Base-by-base conservation (phyloP, 331 rosid genomes). In the Acacia concinna region DNA sequence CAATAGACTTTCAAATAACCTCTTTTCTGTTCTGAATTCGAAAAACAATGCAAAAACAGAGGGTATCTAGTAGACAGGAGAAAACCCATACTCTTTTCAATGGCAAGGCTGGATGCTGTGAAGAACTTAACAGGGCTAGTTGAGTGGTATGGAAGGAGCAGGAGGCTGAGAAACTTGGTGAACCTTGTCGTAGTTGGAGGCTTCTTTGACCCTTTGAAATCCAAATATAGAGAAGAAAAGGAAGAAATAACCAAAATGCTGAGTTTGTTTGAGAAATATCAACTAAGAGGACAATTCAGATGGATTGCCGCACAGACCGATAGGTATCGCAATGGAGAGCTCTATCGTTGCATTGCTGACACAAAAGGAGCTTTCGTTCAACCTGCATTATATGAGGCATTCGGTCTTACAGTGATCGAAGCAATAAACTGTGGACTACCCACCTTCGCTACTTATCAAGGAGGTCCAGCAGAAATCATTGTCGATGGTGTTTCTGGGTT, bases 401-500 rank as follows among this genome's bases (percentile, higher is more conserved):
- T 94, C 59, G 98, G 97, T 41, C 90, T 94, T 5, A 94, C 98
- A 20, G 97, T 94, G 84, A 94, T 94, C 44, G 98, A 92, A 87
- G 98, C 98, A 59, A 94, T 94, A 97, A 94, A 94, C 85, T 90
- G 93, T 76, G 98, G 97, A 46, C 80, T 94, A 66, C 98, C 98
- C n/a, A 92, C 97, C 47, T 94, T 94, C 83, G 98, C 98, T 51
- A 94, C 98, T 41, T 91, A 87, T 78, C 95, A 92, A 82, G 98
- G 97, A 13, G 98, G 98, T 28, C 97, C 98, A 0, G 97, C 97
- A 28, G 97, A 94, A 87, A 94, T 92, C 68, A 92, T 94, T n/a
- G 89, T 89, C 18, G 97, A 92, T 66, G 88, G 85, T 8, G 41
- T 91, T 51, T 94, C 97, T 1, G 98, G 98, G 62, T 94, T 92